Evolutionary conservation across 192 early-diverging fungal species (phyloP), one percentile per base, ranked within the genome.

Genomic region (Coemansia sp.): DNA sequence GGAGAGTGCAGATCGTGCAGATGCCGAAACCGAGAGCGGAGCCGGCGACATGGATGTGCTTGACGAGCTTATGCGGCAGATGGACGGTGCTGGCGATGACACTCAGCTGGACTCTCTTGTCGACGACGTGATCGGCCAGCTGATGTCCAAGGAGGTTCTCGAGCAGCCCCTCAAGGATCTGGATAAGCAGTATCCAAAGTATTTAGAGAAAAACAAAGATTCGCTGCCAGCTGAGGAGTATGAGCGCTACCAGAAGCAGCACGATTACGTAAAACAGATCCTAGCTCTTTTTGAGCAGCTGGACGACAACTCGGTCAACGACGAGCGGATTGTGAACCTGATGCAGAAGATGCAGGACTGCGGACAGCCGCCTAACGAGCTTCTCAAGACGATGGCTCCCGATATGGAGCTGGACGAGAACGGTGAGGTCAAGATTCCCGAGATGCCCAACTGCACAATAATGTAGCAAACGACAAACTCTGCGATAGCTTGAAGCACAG

Each of bases 281-380:
- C 82, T 97, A 35, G 75, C 62, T 23, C 84, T 92, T 46, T 99
- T 93, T 79, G 93, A 95, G 25, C 42, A 67, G 61, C 49, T 25
- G 26, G 31, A 53, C n/a, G 86, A 89, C 4, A 63, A 84, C 43
- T 33, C 48, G 3, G 87, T 83, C 64, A 89, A 90, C 48, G 90
- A 88, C 35, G 69, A 73, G n/a, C 91, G 90, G 61, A 87, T 98
- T 46, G 85, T 90, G n/a, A 91, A 94, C 52, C 85, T 99, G 59
- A 97, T 99, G 96, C 89, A 94, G 79, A 79, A 95, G 87, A 95
- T 99, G 92, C 96, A 99, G 88, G 93, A 95, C 39, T 89, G 86
- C 48, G 97, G 97, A 33, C 94, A 97, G 68, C 97, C 97, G 21
- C 97, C 97, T 6, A 85, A 90, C 42, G 94, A 90, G 59, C 84